These are phyloP conservation scores for Ogataea salicorniae DNA, from an alignment of 805 yeast genomes.

Conservation along the genomic window DNA sequence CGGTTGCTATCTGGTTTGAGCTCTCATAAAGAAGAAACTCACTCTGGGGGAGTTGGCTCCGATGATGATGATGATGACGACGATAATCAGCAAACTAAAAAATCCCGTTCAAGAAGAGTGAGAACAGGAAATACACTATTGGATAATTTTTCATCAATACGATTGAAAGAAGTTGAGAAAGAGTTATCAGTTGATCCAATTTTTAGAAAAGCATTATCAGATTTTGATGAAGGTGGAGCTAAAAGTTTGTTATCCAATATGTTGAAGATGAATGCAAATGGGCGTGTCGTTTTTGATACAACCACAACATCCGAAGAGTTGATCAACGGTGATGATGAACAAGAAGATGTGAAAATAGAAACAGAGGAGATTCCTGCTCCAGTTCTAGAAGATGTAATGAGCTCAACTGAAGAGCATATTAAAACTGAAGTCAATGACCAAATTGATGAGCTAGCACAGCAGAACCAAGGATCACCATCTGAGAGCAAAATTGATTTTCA, in stretches of 20 bases:
- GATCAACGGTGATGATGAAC: conserved; percentile 6
- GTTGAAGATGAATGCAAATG: conserved; percentile 39
- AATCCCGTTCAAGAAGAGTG: conserved; percentile 13
- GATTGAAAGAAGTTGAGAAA: conserved; percentile 42
- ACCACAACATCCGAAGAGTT: conserved; percentile 22
- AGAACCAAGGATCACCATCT: background rate
- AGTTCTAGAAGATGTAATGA: background rate
- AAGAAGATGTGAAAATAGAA: background rate
- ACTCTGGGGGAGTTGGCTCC: conserved; percentile 9
- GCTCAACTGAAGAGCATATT: background rate
- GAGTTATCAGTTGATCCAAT: conserved; percentile 50
- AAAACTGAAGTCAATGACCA: background rate
- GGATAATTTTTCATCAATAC: conserved; percentile 35
- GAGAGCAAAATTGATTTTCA: conserved; percentile 5
- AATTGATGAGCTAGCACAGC: background rate
- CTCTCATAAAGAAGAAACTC: conserved; percentile 23
- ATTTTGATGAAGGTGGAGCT: conserved; percentile 62
- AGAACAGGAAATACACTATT: conserved; percentile 31
- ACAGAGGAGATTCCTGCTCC: background rate
- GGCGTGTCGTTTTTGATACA: conserved; percentile 49
- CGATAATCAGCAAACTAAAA: conserved; percentile 13
- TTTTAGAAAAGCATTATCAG: conserved; percentile 51
- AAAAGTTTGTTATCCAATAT: conserved; percentile 48
- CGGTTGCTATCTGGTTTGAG: conserved; percentile 52
- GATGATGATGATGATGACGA: conserved; percentile 20